These are phyloP conservation scores for Metschnikowia borealis DNA, from an alignment of 805 yeast species.

Conservation along the genomic window DNA sequence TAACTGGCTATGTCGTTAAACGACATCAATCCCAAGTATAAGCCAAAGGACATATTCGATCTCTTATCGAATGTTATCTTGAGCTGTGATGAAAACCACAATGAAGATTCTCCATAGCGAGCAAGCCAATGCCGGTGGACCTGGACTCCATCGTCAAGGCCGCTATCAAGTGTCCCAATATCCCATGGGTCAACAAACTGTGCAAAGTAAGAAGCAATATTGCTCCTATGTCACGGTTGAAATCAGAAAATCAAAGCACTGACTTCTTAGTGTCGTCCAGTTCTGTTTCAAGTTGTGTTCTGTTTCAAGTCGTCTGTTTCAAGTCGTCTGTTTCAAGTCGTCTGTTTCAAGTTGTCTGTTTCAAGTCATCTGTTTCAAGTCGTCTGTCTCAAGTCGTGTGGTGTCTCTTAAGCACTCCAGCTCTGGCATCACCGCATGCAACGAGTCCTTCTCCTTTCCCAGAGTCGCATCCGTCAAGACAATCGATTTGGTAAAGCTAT, in stretches of 20 bases:
- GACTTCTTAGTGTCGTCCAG: background rate
- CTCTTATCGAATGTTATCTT: slow-evolving; percentile 47
- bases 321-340: too few species aligned
- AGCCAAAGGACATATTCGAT: slow-evolving; percentile 48
- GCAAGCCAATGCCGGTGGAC: background rate
- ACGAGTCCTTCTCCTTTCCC: slow-evolving; percentile 15
- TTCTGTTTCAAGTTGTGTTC: too few species aligned
- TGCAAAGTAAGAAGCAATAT: background rate
- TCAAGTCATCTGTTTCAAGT: too few species aligned
- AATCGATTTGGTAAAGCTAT: slow-evolving; percentile 3
- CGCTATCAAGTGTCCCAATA: slow-evolving; percentile 31
- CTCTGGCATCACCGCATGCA: slow-evolving; percentile 13
- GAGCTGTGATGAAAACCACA: slow-evolving; percentile 16
- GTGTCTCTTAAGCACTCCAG: slow-evolving; percentile 8
- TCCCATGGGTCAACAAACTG: slow-evolving; percentile 31
- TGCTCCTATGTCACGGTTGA: background rate
- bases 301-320: too few species aligned
- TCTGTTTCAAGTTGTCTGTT: too few species aligned
- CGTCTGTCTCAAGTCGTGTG: slow-evolving; percentile 4
- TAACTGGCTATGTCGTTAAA: too few species aligned
- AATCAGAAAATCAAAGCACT: background rate
- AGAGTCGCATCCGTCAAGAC: slow-evolving; percentile 33
- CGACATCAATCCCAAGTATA: slow-evolving; percentile 50
- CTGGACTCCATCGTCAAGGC: slow-evolving; percentile 23
- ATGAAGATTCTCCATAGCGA: background rate